Evolutionary conservation across 1,284 basidiomycete genomes (phyloP), one percentile per base, ranked within the genome.

Genomic region (Leccinum subspadiceum): DNA sequence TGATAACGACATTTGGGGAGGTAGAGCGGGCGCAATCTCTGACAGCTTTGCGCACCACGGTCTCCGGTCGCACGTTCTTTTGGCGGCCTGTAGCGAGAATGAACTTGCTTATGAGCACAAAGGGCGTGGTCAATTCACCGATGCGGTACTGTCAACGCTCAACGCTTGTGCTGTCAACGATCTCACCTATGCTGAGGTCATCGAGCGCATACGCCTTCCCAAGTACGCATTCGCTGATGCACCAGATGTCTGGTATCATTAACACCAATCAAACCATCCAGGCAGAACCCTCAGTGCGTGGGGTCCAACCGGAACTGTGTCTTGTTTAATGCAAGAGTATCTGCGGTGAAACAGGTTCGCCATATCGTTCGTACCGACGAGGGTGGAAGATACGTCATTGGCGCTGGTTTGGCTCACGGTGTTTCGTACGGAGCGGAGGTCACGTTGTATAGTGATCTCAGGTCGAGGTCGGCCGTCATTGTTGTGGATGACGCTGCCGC

Each of bases 71-170:
- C 82, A 87, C 64, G 75, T 81, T 53, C 73, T 83, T 33, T 74
- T 87, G 31, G 76, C 81, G 12, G 85, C 85, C 8, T 84, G 82
- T 57, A 79, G 78, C 2, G 79, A 79, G 61, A 75, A 75, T 20
- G 84, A 64, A 44, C 20, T 49, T 0, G 69, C 69, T 15, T 70
- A 58, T 4, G 69, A 70, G 37, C 3, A 54, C 5, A 12, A 51
- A 9, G 54, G 52, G 1, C 59, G 41, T 1, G 67, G 67, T 13
- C 51, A 44, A 2, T 68, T 68, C 17, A 68, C 69, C 0, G 12
- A 15, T 5, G 65, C 56, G 6, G 59, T 71, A 10, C 55, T 70
- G 54, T 7, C 41, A 22, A 31, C 12, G 17, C 67, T 68, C 50
- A 35, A 31, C 4, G 17, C n/a, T 1, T 46, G 10, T 26, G 26